These are phyloP conservation scores for Saururus chinensis DNA, from an alignment of 164 flowering plant genomes.

Conservation along the genomic window DNA sequence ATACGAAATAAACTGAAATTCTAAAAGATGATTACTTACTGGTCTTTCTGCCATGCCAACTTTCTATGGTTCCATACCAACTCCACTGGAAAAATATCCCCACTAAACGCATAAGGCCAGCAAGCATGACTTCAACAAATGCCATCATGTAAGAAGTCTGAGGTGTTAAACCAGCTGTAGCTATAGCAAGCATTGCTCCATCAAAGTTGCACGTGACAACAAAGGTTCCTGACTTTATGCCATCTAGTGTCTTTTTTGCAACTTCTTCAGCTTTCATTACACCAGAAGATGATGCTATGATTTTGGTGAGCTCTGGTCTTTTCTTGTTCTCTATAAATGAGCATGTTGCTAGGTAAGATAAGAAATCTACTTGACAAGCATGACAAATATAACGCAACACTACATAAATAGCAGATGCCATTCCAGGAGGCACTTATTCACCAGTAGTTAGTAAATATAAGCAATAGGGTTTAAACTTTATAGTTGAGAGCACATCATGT, in stretches of 20 bases:
- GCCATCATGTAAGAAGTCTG: slow-evolving; percentile 75
- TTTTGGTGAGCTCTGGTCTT: slow-evolving; percentile 33
- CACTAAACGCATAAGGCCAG: slow-evolving; percentile 44
- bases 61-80: slow-evolving; percentile 66
- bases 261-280: slow-evolving; percentile 80
- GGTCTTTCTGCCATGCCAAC: slow-evolving; percentile 43
- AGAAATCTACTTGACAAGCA: no score
- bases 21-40: slow-evolving; percentile 15
- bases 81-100: slow-evolving; percentile 63
- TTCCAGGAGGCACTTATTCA: neutral
- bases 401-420: neutral
- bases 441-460: neutral
- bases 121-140: slow-evolving; percentile 58
- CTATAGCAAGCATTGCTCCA: slow-evolving; percentile 54
- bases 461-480: no score
- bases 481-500: no score
- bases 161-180: slow-evolving; percentile 84
- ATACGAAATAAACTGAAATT: no score
- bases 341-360: neutral
- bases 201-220: slow-evolving; percentile 71
- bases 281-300: slow-evolving; percentile 64
- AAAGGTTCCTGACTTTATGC: slow-evolving; percentile 64
- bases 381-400: no score
- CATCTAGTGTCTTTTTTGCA: slow-evolving; percentile 58
- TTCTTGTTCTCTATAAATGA: slow-evolving; percentile 49